phyloP scores from a whole-genome alignment of 495 filamentous ascomycete species.

The Talaromyces ruber region DNA sequence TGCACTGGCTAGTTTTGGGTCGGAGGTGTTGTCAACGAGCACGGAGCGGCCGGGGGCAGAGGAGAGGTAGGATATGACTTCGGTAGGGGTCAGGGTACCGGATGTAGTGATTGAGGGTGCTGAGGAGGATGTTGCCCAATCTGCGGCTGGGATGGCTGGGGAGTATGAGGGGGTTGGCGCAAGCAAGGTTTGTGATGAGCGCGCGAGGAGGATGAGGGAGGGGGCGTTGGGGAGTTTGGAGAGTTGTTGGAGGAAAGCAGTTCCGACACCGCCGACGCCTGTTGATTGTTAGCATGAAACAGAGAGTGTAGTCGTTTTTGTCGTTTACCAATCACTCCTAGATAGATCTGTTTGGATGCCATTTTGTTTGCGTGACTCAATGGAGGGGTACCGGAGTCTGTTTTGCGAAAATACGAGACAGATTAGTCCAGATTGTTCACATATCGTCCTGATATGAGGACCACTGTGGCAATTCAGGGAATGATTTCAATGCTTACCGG shows the following conservation, averaged over 20 bases:
- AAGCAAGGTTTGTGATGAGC: slow-evolving; percentile 69
- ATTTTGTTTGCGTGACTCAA: slow-evolving; percentile 11
- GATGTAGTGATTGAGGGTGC: slow-evolving; percentile 44
- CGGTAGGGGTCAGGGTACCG: slow-evolving; percentile 45
- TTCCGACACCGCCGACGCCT: slow-evolving; percentile 92
- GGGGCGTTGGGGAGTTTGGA: slow-evolving; percentile 52
- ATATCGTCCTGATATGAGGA: neutral
- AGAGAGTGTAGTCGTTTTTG: neutral
- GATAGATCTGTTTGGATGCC: slow-evolving; percentile 35
- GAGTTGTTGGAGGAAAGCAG: slow-evolving; percentile 81
- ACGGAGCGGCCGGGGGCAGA: slow-evolving; percentile 63
- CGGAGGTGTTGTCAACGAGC: slow-evolving; percentile 91
- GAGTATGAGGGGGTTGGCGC: slow-evolving; percentile 35
- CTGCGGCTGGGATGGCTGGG: slow-evolving; percentile 43
- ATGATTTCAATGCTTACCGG: neutral
- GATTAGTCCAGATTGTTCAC: neutral
- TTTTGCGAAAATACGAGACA: neutral
- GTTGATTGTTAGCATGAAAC: neutral
- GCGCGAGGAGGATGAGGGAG: slow-evolving; percentile 69
- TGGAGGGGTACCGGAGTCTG: neutral
- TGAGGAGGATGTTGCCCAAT: slow-evolving; percentile 46
- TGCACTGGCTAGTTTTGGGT: slow-evolving; percentile 62
- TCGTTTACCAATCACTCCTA: slow-evolving; percentile 38
- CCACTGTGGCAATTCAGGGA: neutral
- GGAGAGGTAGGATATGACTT: slow-evolving; percentile 63